phyloP scores from a whole-genome alignment of 2,329 filamentous ascomycete genomes.

The Fusarium sp. region DNA sequence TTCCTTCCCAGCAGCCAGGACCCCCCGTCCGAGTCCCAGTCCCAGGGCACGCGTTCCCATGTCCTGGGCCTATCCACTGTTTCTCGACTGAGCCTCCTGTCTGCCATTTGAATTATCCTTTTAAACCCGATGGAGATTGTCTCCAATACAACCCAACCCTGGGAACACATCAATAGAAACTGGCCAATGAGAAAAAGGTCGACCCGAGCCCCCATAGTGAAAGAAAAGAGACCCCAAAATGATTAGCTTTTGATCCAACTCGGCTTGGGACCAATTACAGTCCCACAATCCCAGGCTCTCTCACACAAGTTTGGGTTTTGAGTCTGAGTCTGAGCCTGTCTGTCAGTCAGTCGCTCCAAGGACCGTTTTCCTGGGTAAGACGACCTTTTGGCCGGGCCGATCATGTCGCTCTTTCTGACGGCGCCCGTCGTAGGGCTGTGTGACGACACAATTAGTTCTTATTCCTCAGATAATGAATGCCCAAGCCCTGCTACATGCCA shows the following conservation, averaged over 20 bases:
- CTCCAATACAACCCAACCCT: conserved; percentile 25
- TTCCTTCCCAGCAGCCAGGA: background rate
- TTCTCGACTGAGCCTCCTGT: background rate
- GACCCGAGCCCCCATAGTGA: conserved; percentile 8
- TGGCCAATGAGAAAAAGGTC: conserved; percentile 8
- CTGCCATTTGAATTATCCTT: background rate
- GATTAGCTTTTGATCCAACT: conserved; percentile 22
- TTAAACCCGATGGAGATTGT: background rate
- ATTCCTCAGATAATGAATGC: conserved; percentile 3
- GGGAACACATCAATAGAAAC: conserved; percentile 16
- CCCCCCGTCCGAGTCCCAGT: background rate
- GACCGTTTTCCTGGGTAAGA: conserved; percentile 37
- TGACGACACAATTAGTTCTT: conserved; percentile 40
- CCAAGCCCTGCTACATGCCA: conserved; percentile 16
- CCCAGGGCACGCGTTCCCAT: background rate
- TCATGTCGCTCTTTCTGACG: conserved; percentile 35
- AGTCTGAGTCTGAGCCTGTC: background rate
- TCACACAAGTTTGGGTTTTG: background rate
- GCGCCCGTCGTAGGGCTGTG: conserved; percentile 49
- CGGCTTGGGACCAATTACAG: conserved; percentile 27
- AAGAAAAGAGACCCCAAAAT: conserved; percentile 16
- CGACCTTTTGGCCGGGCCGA: conserved; percentile 43
- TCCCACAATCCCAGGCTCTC: conserved; percentile 33
- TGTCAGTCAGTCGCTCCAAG: conserved; percentile 28
- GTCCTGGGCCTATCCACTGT: background rate